Percentiles rank a stretch among this genome's conserved stretches.
Conservation (phyloP, 2,329 filamentous ascomycete genomes). For the Calonectria multiphialidica region DNA sequence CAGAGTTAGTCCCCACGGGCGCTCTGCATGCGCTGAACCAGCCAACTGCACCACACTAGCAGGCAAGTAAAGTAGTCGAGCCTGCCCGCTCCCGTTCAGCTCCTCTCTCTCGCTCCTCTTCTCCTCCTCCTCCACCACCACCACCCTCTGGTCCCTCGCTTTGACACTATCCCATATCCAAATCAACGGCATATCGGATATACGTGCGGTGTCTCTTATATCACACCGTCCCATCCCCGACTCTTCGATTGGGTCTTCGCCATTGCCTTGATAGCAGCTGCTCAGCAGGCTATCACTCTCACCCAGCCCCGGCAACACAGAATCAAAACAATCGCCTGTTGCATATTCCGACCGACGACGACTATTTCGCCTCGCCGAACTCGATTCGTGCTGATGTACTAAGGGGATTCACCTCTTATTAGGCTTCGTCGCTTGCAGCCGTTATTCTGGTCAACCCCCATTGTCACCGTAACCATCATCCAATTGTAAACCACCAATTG, state of each 20-base stretch:
- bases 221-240: constrained; percentile 16
- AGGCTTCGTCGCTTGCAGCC: background rate
- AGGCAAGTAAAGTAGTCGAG: constrained; percentile 32
- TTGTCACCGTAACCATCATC: background rate
- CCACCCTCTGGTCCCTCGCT: background rate
- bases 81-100: constrained; percentile 29
- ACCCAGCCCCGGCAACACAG: background rate
- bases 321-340: constrained; percentile 1
- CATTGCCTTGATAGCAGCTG: constrained; percentile 21
- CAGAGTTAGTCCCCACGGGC: constrained; percentile 20
- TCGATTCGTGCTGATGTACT: background rate
- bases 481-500: background rate
- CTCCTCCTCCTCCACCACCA: constrained; percentile 18
- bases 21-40: constrained; percentile 7
- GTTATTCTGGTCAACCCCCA: background rate
- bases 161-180: constrained; percentile 3
- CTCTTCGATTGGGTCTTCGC: constrained; percentile 25
- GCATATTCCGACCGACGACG: background rate
- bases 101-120: constrained; percentile 28
- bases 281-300: background rate
- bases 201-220: background rate
- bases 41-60: constrained; percentile 14
- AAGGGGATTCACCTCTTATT: background rate
- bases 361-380: background rate
- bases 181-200: constrained; percentile 14